phyloP scores from a whole-genome alignment of 805 yeast species.

The Wickerhamomyces alni region DNA sequence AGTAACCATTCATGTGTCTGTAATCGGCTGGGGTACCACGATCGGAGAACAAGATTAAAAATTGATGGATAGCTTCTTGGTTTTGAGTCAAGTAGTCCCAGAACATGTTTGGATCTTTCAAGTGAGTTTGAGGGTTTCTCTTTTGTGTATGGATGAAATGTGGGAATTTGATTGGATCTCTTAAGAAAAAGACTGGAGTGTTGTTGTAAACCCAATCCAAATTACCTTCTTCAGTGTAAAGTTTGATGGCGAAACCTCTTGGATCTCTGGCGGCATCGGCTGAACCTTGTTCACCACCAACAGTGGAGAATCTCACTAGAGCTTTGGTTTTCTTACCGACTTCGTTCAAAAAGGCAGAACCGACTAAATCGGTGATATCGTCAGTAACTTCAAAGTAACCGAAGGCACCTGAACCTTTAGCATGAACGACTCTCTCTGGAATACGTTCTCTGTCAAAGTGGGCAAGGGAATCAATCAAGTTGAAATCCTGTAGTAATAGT shows the following conservation, averaged over 20 bases:
- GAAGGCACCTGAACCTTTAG: constrained; percentile 89
- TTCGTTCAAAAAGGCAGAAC: constrained; percentile 61
- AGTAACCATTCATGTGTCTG: constrained; percentile 79
- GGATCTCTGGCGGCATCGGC: constrained; percentile 86
- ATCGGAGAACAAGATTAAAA: constrained; percentile 66
- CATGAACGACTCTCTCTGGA: constrained; percentile 91
- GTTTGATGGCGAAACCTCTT: constrained; percentile 76
- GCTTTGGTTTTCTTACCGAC: constrained; percentile 78
- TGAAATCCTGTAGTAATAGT: constrained; percentile 72
- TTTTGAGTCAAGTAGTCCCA: constrained; percentile 73
- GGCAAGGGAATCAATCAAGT: constrained; percentile 72
- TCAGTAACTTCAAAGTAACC: constrained; percentile 86
- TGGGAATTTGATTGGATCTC: constrained; percentile 85
- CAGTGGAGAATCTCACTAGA: constrained; percentile 75
- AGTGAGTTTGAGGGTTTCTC: constrained; percentile 76
- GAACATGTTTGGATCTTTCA: constrained; percentile 71
- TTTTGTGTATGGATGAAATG: constrained; percentile 86
- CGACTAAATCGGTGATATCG: constrained; percentile 68
- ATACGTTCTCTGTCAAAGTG: constrained; percentile 88
- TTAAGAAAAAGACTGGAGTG: constrained; percentile 78
- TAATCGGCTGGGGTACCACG: constrained; percentile 76
- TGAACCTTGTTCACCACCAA: constrained; percentile 79
- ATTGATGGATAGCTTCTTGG: constrained; percentile 72
- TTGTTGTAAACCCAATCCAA: constrained; percentile 82
- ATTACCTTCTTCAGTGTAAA: constrained; percentile 81